These are phyloP conservation scores for Leucaena leucocephala DNA, from an alignment of 306 rosid genomes.

Conservation along the genomic window DNA sequence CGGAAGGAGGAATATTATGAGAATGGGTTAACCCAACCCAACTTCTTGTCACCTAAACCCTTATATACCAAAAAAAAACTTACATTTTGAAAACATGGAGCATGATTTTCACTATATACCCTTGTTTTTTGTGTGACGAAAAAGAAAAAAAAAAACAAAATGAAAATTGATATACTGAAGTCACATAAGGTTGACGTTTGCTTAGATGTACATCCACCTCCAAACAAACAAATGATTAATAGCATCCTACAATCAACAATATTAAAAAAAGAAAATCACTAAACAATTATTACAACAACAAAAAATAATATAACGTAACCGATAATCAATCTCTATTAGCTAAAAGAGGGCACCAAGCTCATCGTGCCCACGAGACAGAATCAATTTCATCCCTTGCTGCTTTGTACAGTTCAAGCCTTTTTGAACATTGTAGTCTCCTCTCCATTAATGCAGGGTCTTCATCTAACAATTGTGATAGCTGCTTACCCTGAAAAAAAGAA, in stretches of 20 bases:
- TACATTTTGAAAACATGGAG: no score
- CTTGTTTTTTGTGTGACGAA: background rate
- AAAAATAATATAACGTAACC: background rate
- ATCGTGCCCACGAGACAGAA: conserved; percentile 85
- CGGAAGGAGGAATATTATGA: no score
- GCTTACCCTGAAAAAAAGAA: conserved; percentile 58
- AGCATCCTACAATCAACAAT: conserved; percentile 8
- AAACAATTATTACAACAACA: background rate
- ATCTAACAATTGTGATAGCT: conserved; percentile 69
- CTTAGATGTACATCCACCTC: conserved; percentile 24
- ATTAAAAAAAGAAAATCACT: background rate
- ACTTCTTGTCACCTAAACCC: no score
- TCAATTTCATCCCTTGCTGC: conserved; percentile 97
- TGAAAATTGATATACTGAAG: conserved; percentile 12
- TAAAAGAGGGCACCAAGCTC: conserved; percentile 37
- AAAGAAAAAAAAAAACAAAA: conserved; percentile 2
- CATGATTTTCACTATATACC: background rate
- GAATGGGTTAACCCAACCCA: no score
- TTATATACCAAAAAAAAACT: no score
- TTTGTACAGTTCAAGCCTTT: conserved; percentile 89
- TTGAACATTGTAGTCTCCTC: conserved; percentile 81
- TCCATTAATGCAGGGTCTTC: conserved; percentile 98
- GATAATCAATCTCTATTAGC: conserved; percentile 26
- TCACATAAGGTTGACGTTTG: conserved; percentile 13
- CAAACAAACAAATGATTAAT: conserved; percentile 20